Evolutionary conservation across 441 rosid genomes (phyloP).

Genomic region (Eruca vesicaria): DNA sequence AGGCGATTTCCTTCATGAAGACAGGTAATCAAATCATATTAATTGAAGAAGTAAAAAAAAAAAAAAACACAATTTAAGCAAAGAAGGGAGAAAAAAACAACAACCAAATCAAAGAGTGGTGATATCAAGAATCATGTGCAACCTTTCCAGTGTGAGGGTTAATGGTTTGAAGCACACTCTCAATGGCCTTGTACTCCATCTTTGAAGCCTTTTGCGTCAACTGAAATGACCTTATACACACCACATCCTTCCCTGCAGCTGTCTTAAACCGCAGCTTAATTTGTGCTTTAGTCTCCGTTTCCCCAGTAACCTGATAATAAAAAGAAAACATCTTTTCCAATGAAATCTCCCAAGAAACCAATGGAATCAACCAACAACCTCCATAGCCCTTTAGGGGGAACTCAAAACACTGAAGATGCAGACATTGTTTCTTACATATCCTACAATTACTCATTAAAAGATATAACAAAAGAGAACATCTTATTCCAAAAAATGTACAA

Average conservation of each 20-base stretch:
- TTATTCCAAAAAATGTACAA: not conserved
- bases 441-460: too few relatives aligned
- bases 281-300: slow-evolving; percentile 96
- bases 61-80: not conserved
- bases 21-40: slow-evolving; percentile 2
- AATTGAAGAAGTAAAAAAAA: not conserved
- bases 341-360: not conserved
- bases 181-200: slow-evolving; percentile 97
- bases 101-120: not conserved
- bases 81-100: not conserved
- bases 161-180: slow-evolving; percentile 95
- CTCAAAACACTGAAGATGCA: too few relatives aligned
- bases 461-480: slow-evolving; percentile 15
- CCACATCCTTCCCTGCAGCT: slow-evolving; percentile 93
- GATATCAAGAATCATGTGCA: not conserved
- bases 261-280: slow-evolving; percentile 92
- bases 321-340: not conserved
- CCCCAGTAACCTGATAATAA: slow-evolving; percentile 80
- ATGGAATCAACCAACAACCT: slow-evolving; percentile 69
- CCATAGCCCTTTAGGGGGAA: too few relatives aligned
- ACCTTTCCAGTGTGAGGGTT: slow-evolving; percentile 99
- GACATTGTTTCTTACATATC: too few relatives aligned
- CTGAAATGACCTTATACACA: slow-evolving; percentile 95
- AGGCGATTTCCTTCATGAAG: not conserved
- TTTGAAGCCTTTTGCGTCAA: slow-evolving; percentile 93